phyloP scores from a whole-genome alignment of 306 rosid genomes.

The Castanea crenata region DNA sequence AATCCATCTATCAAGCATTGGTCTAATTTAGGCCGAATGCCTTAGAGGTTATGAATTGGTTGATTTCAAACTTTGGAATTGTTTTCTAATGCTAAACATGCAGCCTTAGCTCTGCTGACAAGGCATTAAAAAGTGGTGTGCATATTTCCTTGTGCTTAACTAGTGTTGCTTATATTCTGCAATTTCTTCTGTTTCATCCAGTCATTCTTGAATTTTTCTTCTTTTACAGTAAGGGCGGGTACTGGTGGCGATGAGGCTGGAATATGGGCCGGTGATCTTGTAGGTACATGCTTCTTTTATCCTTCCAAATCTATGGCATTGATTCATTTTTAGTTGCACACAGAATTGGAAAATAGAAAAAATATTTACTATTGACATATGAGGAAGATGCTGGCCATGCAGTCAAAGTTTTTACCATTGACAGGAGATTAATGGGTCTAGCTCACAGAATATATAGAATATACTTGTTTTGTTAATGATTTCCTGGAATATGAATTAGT shows the following conservation, averaged over 20 bases:
- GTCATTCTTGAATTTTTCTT: slow-evolving; percentile 7
- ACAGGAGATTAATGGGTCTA: not conserved
- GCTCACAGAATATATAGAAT: slow-evolving; percentile 13
- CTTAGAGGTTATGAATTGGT: not conserved
- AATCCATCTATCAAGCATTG: not conserved
- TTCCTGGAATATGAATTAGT: slow-evolving; percentile 20
- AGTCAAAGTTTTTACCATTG: not conserved
- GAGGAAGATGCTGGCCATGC: not conserved
- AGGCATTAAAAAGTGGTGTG: not conserved
- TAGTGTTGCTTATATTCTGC: not conserved
- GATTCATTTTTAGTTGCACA: slow-evolving; percentile 4
- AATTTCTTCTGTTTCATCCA: slow-evolving; percentile 7
- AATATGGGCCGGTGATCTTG: slow-evolving; percentile 99
- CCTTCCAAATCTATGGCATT: slow-evolving; percentile 32
- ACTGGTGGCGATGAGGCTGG: slow-evolving; percentile 99
- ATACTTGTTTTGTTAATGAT: not conserved
- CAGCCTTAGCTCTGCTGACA: not conserved
- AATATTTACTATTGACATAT: not conserved
- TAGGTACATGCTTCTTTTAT: slow-evolving; percentile 86
- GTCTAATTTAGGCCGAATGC: not conserved
- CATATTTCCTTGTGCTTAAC: not conserved
- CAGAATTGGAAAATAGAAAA: not conserved
- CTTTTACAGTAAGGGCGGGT: slow-evolving; percentile 91
- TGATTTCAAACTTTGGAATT: not conserved
- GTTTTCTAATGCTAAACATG: not conserved